A percentile compares a stretch with the other conserved stretches of the same genome.
phyloP scores from a whole-genome alignment of 768 basidiomycete species.

The Tephrocybe sp. region DNA sequence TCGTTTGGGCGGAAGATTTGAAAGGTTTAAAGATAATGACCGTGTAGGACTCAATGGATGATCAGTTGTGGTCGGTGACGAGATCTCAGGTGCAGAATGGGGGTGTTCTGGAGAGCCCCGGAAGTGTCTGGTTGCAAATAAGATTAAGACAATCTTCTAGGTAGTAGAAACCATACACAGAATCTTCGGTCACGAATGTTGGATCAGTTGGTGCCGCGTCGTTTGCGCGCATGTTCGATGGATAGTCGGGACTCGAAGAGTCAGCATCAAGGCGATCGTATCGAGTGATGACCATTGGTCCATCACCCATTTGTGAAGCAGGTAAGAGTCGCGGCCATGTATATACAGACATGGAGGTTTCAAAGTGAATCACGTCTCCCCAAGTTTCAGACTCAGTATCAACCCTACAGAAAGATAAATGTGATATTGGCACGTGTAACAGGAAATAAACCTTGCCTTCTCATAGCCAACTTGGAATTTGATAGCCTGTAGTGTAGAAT shows the following conservation, averaged over 20 bases:
- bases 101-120: background rate
- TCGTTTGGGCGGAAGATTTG: background rate
- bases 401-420: too few species aligned
- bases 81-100: background rate
- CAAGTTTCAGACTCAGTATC: background rate
- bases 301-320: conserved; percentile 41
- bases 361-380: conserved; percentile 22
- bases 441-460: too few species aligned
- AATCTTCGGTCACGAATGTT: too few species aligned
- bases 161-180: too few species aligned
- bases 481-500: background rate
- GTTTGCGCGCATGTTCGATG: too few species aligned
- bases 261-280: background rate
- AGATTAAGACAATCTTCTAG: too few species aligned
- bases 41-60: background rate
- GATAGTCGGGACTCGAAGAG: background rate
- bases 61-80: background rate
- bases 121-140: too few species aligned
- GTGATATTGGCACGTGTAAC: too few species aligned
- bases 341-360: conserved; percentile 44
- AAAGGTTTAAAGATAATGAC: background rate
- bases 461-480: background rate
- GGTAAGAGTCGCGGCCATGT: conserved; percentile 47
- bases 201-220: too few species aligned
- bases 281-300: conserved; percentile 37